A percentile compares a stretch with the other conserved stretches of the same genome.
phyloP scores from a whole-genome alignment of 371 early-diverging fungal species.

The Basidiobolus heterosporus region DNA sequence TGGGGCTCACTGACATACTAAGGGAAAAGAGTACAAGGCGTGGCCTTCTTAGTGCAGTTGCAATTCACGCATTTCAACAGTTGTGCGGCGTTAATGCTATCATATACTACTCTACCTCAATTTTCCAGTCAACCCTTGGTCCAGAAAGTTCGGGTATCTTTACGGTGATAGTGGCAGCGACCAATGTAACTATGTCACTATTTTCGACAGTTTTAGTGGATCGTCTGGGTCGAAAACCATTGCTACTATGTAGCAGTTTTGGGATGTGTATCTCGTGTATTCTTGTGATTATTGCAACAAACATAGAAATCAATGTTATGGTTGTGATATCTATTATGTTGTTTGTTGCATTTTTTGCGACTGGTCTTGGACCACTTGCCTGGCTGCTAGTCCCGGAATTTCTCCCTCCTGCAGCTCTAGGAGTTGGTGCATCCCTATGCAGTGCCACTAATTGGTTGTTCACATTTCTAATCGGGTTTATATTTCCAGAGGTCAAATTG shows the following conservation, averaged over 20 bases:
- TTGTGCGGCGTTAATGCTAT: slow-evolving; percentile 75
- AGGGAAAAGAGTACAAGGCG: slow-evolving; percentile 15
- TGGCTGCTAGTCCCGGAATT: slow-evolving; percentile 47
- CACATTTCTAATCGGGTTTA: slow-evolving; percentile 43
- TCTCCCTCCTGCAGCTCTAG: slow-evolving; percentile 45
- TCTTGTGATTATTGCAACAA: slow-evolving; percentile 33
- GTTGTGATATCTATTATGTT: slow-evolving; percentile 52
- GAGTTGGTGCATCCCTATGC: slow-evolving; percentile 37
- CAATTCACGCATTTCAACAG: slow-evolving; percentile 46
- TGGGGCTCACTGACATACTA: too few relatives aligned
- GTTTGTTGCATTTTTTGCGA: slow-evolving; percentile 62
- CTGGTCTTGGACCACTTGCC: slow-evolving; percentile 72
- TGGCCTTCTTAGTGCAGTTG: slow-evolving; percentile 27
- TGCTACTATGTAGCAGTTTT: slow-evolving; percentile 41
- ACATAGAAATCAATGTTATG: slow-evolving; percentile 23
- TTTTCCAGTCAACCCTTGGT: slow-evolving; percentile 25
- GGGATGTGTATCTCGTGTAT: slow-evolving; percentile 33
- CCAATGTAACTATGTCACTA: slow-evolving; percentile 33
- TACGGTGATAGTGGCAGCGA: slow-evolving; percentile 31
- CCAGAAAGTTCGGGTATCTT: slow-evolving; percentile 21
- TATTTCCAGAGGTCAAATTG: slow-evolving; percentile 43
- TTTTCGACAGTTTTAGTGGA: slow-evolving; percentile 43
- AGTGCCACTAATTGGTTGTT: slow-evolving; percentile 49
- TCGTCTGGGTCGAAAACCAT: slow-evolving; percentile 46
- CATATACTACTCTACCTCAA: slow-evolving; percentile 48